Evolutionary conservation across 2,329 filamentous ascomycete genomes (phyloP), one percentile per base, ranked within the genome.

Genomic region (Hymenoscyphus albidus): DNA sequence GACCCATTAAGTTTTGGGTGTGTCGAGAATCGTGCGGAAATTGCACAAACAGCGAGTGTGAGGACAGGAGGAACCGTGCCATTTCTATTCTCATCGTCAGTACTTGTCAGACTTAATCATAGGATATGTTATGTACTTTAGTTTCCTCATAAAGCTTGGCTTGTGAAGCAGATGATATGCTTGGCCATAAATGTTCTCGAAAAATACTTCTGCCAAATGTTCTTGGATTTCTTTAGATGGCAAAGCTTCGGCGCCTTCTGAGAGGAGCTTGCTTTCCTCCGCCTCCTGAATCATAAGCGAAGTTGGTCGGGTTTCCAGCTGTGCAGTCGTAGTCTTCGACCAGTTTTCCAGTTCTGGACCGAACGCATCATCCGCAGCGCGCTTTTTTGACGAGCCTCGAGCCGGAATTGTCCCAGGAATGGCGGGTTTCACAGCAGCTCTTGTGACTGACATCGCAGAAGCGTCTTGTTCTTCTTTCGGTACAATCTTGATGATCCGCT

Each of bases 131-230:
- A n/a, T 5, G 22, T 78, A 89, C 88, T 82, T 86, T 62, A 95
- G 77, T 72, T 92, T 92, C 65, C 93, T 86, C 90, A 98, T 97
- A 76, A 96, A 98, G 75, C 93, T 98, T 44, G 95, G 94, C 75
- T 97, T 98, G 78, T 99, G 95, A 10, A 99, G 85, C 22, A 99
- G 80, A 69, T 96, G 91, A 76, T 98, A 99, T 40, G 92, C 91
- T 75, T 98, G 95, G 9, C 95, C 95, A 74, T 99, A 98, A 0
- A 98, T 85, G 72, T 90, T 93, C 73, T 98, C 94, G 74, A 98
- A 99, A 75, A 96, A 99, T 0, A 97, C 88, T 73, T 98, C 93
- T 18, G 93, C 89, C 5, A 99, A 82, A 77, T 98, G 94, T 74
- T 97, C 91, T 75, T 98, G 95, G 13, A 97, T 86, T 51, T 97